phyloP scores from a whole-genome alignment of 1,284 basidiomycete genomes.

The Veloboletus limbatus region DNA sequence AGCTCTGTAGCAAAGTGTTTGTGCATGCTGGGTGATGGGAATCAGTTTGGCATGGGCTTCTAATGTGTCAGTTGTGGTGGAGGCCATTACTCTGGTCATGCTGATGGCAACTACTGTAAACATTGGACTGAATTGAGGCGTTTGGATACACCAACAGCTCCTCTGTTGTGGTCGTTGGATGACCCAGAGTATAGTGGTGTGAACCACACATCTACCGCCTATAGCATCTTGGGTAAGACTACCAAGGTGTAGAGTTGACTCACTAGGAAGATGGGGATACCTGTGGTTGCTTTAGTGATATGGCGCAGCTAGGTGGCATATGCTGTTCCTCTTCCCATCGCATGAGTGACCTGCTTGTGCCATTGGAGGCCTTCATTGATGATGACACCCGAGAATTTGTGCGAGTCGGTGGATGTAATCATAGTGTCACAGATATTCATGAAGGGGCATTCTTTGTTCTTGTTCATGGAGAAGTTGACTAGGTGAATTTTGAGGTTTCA shows the following conservation, averaged over 20 bases:
- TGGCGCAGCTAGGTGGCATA: not conserved
- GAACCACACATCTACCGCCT: too few relatives aligned
- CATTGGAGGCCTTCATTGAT: not conserved
- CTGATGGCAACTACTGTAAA: too few relatives aligned
- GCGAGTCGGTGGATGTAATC: not conserved
- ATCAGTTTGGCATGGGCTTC: too few relatives aligned
- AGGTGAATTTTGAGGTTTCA: slow-evolving; percentile 4
- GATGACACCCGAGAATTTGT: slow-evolving; percentile 1
- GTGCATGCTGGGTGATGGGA: too few relatives aligned
- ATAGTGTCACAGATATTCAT: not conserved
- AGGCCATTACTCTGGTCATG: too few relatives aligned
- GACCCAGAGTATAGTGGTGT: slow-evolving; percentile 3
- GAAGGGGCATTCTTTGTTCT: not conserved
- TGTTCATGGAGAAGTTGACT: slow-evolving; percentile 1
- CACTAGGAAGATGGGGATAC: not conserved
- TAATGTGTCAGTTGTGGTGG: too few relatives aligned
- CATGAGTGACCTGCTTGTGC: not conserved
- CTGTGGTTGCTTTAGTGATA: not conserved
- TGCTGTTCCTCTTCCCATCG: not conserved
- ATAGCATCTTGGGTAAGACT: too few relatives aligned
- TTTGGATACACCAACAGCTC: not conserved
- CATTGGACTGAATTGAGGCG: slow-evolving; percentile 33
- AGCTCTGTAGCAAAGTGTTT: too few relatives aligned
- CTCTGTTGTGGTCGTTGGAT: not conserved
- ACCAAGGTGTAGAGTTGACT: slow-evolving; percentile 22